phyloP scores from a whole-genome alignment of 192 early-diverging fungal species.

The Thamnidium elegans region DNA sequence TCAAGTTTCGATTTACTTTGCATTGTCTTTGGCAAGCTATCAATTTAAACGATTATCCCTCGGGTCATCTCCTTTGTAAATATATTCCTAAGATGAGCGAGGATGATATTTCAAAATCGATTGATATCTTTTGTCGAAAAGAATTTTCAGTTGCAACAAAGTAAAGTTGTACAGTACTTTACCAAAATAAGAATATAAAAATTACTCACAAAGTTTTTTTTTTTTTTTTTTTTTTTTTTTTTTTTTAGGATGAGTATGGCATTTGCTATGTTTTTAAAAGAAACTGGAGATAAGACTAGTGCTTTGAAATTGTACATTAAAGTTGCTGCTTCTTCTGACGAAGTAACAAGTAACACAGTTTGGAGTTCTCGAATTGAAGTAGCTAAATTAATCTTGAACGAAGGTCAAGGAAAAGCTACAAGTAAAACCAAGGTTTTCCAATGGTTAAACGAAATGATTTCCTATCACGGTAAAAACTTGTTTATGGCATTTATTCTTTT shows the following conservation, averaged over 20 bases:
- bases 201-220: too few relatives aligned
- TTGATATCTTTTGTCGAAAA: background rate
- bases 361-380: background rate
- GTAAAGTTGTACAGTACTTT: too few relatives aligned
- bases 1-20: background rate
- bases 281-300: background rate
- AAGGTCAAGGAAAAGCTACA: background rate
- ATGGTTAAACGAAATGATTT: background rate
- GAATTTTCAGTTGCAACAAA: too few relatives aligned
- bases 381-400: background rate
- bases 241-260: conserved; percentile 2
- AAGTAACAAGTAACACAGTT: background rate
- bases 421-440: background rate
- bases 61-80: background rate
- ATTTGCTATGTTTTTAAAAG: background rate
- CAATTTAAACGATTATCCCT: background rate
- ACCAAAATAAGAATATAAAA: too few relatives aligned
- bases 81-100: background rate
- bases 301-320: background rate
- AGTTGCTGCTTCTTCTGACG: too few relatives aligned
- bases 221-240: background rate
- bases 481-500: background rate
- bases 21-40: conserved; percentile 2
- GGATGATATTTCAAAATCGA: background rate
- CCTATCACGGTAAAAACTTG: background rate